These are phyloP conservation scores for Mortierella polycephala DNA, from an alignment of 371 early-diverging fungal genomes.

Conservation along the genomic window DNA sequence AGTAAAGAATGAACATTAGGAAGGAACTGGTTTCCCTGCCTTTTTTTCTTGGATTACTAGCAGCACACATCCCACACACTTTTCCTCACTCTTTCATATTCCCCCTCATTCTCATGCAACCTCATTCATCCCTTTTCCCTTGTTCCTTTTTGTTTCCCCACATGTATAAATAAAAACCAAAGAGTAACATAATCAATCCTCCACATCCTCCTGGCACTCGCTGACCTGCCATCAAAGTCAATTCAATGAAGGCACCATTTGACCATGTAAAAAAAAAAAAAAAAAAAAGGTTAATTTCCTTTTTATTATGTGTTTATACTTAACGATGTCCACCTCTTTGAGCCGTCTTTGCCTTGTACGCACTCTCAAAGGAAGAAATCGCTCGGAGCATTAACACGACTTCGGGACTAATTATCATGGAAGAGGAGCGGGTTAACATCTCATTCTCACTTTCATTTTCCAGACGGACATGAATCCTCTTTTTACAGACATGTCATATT, in stretches of 20 bases:
- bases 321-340: slow-evolving; percentile 69
- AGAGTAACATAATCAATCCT: too few species aligned
- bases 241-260: neutral
- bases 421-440: neutral
- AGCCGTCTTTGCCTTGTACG: slow-evolving; percentile 71
- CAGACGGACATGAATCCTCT: neutral
- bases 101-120: neutral
- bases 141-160: slow-evolving; percentile 1
- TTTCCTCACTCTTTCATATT: neutral
- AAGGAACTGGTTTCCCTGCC: neutral
- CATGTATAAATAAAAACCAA: slow-evolving; percentile 4
- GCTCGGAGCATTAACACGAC: slow-evolving; percentile 74
- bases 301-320: neutral
- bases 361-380: slow-evolving; percentile 75
- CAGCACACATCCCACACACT: neutral
- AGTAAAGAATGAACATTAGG: slow-evolving; percentile 49
- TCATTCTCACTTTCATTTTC: too few species aligned
- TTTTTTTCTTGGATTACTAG: neutral
- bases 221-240: neutral
- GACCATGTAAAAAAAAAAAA: neutral
- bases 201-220: too few species aligned
- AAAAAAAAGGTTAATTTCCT: neutral
- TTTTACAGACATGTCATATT: neutral
- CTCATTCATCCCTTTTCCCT: neutral
- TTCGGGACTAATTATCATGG: slow-evolving; percentile 62